phyloP scores from a whole-genome alignment of 768 basidiomycete species.

The Lepiota subincarnata region DNA sequence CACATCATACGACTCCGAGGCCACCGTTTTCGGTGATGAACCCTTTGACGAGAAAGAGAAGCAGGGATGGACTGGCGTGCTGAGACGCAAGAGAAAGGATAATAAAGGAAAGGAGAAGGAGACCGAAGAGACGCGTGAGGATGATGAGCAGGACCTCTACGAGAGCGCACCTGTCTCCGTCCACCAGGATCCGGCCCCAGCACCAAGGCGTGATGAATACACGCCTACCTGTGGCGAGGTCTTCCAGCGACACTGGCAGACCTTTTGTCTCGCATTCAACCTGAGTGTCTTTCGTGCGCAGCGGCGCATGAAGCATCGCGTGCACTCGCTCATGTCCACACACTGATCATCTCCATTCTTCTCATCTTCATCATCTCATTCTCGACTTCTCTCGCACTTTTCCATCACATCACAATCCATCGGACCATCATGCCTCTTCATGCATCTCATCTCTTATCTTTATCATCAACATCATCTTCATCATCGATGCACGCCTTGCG shows the following conservation, averaged over 20 bases:
- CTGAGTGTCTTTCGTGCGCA: slow-evolving; percentile 12
- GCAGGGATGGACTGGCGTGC: slow-evolving; percentile 9
- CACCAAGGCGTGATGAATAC: slow-evolving; percentile 2
- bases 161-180: background rate
- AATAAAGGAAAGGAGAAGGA: slow-evolving; percentile 9
- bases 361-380: background rate
- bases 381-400: background rate
- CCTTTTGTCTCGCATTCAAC: slow-evolving; percentile 10
- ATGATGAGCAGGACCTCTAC: background rate
- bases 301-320: slow-evolving; percentile 11
- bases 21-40: slow-evolving; percentile 3
- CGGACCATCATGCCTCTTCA: background rate
- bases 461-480: slow-evolving; percentile 10
- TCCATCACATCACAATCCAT: slow-evolving; percentile 6
- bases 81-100: slow-evolving; percentile 9
- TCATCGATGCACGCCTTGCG: slow-evolving; percentile 3
- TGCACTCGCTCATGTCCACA: slow-evolving; percentile 7
- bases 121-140: slow-evolving; percentile 4
- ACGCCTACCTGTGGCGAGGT: slow-evolving; percentile 8
- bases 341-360: background rate
- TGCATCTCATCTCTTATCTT: slow-evolving; percentile 9
- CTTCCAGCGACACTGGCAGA: slow-evolving; percentile 13
- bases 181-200: background rate
- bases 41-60: slow-evolving; percentile 6
- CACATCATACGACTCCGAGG: slow-evolving; percentile 5